Evolutionary conservation across 1,139 yeast species (phyloP).

Genomic region (Geotrichum klebahnii): DNA sequence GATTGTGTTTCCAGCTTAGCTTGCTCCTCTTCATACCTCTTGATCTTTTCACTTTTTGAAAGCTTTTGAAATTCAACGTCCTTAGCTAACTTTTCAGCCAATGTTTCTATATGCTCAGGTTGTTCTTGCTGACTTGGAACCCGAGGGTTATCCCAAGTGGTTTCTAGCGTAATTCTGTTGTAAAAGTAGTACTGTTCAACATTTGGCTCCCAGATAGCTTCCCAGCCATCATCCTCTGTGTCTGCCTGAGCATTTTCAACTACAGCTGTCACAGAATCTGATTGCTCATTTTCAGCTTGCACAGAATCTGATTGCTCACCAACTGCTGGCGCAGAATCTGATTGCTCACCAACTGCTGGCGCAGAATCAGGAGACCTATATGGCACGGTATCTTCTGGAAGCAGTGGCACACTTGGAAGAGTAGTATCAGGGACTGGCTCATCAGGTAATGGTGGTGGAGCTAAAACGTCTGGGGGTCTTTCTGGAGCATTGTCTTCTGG

Average conservation of each 20-base stretch:
- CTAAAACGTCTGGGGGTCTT: not conserved
- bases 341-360: not conserved
- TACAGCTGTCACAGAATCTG: not conserved
- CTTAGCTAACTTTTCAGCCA: conserved; percentile 24
- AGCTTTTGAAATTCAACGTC: conserved; percentile 25
- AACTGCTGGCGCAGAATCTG: not conserved
- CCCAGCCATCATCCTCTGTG: conserved; percentile 35
- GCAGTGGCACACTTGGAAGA: not conserved
- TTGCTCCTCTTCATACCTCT: conserved; percentile 23
- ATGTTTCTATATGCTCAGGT: conserved; percentile 19
- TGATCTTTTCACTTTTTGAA: conserved; percentile 24
- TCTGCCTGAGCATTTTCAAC: not conserved
- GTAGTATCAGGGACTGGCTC: conserved; percentile 24
- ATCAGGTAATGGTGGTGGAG: conserved; percentile 21
- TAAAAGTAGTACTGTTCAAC: conserved; percentile 30
- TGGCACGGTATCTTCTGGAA: not conserved
- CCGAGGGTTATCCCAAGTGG: conserved; percentile 35
- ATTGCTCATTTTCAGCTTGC: not conserved
- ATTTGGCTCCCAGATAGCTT: conserved; percentile 32
- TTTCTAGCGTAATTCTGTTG: conserved; percentile 31
- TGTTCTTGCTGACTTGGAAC: conserved; percentile 19
- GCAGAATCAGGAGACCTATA: not conserved
- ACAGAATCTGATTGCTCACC: not conserved
- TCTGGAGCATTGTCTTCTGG: too few relatives aligned
- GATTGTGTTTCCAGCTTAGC: conserved; percentile 1